A percentile compares a stretch with the other conserved stretches of the same genome.
phyloP scores from a whole-genome alignment of 2,329 filamentous ascomycete species.

The Exophiala spinifera region DNA sequence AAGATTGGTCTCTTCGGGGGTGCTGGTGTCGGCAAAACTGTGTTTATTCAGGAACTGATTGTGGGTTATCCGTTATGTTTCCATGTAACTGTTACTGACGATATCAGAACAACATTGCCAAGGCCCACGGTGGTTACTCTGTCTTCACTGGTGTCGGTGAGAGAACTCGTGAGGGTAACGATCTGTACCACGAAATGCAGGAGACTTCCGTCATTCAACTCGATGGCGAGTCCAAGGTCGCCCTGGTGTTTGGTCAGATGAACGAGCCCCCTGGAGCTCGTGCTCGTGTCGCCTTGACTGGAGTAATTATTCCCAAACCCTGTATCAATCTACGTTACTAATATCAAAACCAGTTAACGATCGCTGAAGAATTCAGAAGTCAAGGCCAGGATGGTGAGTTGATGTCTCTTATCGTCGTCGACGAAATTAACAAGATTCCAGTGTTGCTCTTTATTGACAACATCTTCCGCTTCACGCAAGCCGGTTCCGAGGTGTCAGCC shows the following conservation, averaged over 20 bases:
- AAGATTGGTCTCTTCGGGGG: slow-evolving; percentile 99
- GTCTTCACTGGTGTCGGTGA: slow-evolving; percentile 99
- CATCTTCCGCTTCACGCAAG: slow-evolving; percentile 99
- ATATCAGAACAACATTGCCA: slow-evolving; percentile 94
- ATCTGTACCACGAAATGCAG: slow-evolving; percentile 99
- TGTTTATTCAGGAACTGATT: slow-evolving; percentile 99
- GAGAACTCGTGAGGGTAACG: slow-evolving; percentile 99
- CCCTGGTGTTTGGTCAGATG: slow-evolving; percentile 99
- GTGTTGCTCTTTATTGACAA: slow-evolving; percentile 99
- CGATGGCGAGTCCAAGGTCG: slow-evolving; percentile 98
- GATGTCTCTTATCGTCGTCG: too few species aligned
- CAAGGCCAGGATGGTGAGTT: not conserved
- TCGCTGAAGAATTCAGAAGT: too few species aligned
- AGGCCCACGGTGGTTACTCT: slow-evolving; percentile 99
- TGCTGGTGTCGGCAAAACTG: slow-evolving; percentile 99
- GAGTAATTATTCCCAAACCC: too few species aligned
- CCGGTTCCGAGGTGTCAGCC: slow-evolving; percentile 99
- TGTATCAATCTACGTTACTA: too few species aligned
- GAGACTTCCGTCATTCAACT: slow-evolving; percentile 99
- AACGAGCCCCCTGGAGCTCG: slow-evolving; percentile 99
- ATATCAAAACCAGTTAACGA: too few species aligned
- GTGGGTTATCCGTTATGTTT: slow-evolving; percentile 39
- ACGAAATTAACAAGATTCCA: slow-evolving; percentile 84
- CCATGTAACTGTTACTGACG: slow-evolving; percentile 16
- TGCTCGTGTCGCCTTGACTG: slow-evolving; percentile 97